phyloP scores from a whole-genome alignment of 2,329 filamentous ascomycete genomes.

The Claviceps spartinae region DNA sequence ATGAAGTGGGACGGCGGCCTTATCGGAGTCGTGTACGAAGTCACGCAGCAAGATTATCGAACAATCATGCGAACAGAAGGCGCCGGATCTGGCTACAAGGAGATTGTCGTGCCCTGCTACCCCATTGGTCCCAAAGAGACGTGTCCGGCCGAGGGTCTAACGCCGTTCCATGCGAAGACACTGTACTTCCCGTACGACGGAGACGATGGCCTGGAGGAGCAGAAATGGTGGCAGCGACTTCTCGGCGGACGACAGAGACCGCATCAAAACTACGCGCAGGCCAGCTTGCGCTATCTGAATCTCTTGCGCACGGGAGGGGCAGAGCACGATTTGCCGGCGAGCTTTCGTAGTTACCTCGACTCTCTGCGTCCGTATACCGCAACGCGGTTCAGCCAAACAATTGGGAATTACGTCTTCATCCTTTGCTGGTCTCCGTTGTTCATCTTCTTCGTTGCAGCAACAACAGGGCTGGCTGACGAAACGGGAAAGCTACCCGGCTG shows the following conservation, averaged over 20 bases:
- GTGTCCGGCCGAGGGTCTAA: conserved; percentile 47
- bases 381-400: conserved; percentile 51
- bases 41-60: conserved; percentile 68
- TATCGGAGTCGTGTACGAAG: conserved; percentile 90
- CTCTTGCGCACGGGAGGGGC: conserved; percentile 65
- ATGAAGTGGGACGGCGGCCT: conserved; percentile 62
- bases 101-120: conserved; percentile 68
- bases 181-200: conserved; percentile 42
- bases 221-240: conserved; percentile 33
- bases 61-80: conserved; percentile 86
- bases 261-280: conserved; percentile 60
- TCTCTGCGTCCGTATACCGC: conserved; percentile 55
- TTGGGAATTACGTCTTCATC: conserved; percentile 53
- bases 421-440: conserved; percentile 43
- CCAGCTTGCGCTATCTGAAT: conserved; percentile 71
- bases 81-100: conserved; percentile 70
- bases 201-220: conserved; percentile 19
- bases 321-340: conserved; percentile 66
- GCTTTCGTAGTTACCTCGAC: conserved; percentile 63
- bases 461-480: conserved; percentile 44
- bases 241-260: conserved; percentile 38
- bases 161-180: conserved; percentile 70
- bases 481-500: conserved; percentile 56
- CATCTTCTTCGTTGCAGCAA: conserved; percentile 30
- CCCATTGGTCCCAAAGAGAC: conserved; percentile 43